These are phyloP conservation scores for Calvatia gigantea DNA, from an alignment of 768 basidiomycete species.

Conservation along the genomic window DNA sequence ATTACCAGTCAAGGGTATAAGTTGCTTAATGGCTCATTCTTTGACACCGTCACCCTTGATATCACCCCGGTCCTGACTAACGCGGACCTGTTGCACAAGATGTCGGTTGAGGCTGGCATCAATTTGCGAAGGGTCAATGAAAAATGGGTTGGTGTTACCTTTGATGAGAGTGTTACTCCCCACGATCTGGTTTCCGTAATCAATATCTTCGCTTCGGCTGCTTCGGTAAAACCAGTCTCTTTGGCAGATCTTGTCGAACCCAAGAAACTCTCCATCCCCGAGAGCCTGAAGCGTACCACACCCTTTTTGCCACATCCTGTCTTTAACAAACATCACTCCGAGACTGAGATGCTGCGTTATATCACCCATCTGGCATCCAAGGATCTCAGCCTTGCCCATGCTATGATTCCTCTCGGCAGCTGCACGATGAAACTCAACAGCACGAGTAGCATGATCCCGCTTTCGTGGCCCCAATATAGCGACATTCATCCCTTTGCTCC, in stretches of 20 bases:
- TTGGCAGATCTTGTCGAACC: constrained; percentile 47
- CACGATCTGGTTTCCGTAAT: constrained; percentile 73
- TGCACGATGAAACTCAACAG: constrained; percentile 99
- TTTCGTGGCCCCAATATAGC: constrained; percentile 93
- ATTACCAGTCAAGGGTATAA: constrained; percentile 75
- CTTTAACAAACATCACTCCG: constrained; percentile 96
- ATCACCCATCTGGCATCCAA: constrained; percentile 92
- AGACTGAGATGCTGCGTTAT: constrained; percentile 98
- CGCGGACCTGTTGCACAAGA: constrained; percentile 63
- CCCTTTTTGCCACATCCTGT: constrained; percentile 81
- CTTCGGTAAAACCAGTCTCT: constrained; percentile 44
- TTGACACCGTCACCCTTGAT: constrained; percentile 87
- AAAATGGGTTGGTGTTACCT: constrained; percentile 76
- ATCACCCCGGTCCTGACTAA: constrained; percentile 56
- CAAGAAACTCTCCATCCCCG: constrained; percentile 46
- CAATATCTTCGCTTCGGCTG: constrained; percentile 75
- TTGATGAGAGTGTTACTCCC: constrained; percentile 87
- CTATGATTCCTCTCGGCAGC: constrained; percentile 94
- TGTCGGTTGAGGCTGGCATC: constrained; percentile 61
- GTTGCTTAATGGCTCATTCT: constrained; percentile 71
- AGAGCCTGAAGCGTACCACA: constrained; percentile 54
- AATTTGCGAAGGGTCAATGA: constrained; percentile 82
- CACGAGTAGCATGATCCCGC: constrained; percentile 94
- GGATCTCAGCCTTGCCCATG: constrained; percentile 91
- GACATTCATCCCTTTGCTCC: constrained; percentile 93